A percentile compares a stretch with the other conserved stretches of the same genome.
These are phyloP conservation scores for Cyamopsis tetragonoloba DNA, from an alignment of 306 rosid genomes.

Conservation along the genomic window DNA sequence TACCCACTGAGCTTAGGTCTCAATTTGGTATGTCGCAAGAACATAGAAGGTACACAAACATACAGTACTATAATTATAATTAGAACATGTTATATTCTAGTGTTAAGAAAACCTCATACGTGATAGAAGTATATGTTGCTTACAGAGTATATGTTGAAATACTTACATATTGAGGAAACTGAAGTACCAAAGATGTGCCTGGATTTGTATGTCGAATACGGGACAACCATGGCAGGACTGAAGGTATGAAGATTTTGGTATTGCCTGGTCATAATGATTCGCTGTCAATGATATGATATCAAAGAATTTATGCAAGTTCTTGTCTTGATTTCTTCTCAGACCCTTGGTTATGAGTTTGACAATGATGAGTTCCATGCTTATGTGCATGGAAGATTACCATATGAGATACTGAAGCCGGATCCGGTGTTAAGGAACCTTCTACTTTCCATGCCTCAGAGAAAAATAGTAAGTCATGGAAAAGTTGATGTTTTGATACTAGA, in stretches of 20 bases:
- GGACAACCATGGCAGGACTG: conserved; percentile 91
- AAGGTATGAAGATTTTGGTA: conserved; percentile 41
- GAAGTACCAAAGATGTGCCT: conserved; percentile 73
- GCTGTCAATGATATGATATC: neutral
- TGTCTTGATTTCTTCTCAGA: conserved; percentile 38
- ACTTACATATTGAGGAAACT: conserved; percentile 60
- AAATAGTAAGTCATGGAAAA: conserved; percentile 53
- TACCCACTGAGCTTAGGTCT: conserved; percentile 78
- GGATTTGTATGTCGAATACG: conserved; percentile 61
- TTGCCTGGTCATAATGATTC: conserved; percentile 1
- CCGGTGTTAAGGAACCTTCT: conserved; percentile 72
- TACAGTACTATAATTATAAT: neutral
- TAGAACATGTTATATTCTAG: neutral
- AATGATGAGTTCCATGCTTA: conserved; percentile 69
- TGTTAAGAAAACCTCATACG: conserved; percentile 6
- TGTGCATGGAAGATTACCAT: conserved; percentile 78
- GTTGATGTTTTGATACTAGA: neutral
- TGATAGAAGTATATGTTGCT: conserved; percentile 5
- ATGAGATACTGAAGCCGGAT: conserved; percentile 63
- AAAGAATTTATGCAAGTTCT: neutral
- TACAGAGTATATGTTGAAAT: conserved; percentile 66
- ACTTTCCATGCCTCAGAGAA: conserved; percentile 78
- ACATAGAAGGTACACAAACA: conserved; percentile 55
- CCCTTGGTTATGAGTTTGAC: conserved; percentile 67
- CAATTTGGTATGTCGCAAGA: conserved; percentile 68